Evolutionary conservation across 1,139 yeast genomes (phyloP), one percentile per base, ranked within the genome.

Genomic region (Protomyces lactucae-debilis): DNA sequence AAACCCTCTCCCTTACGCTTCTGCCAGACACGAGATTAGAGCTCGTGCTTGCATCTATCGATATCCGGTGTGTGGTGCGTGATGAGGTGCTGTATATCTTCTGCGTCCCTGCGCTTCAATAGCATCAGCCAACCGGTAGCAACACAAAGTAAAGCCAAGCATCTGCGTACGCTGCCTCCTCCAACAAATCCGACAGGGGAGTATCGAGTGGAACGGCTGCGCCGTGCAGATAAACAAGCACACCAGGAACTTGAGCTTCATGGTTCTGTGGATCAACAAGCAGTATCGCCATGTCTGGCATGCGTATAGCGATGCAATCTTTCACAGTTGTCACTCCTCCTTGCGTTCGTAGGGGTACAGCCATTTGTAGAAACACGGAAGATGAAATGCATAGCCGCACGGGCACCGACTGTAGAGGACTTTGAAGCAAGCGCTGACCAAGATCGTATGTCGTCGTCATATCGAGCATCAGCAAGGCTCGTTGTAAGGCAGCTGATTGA

Each of bases 121-220:
- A 8, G 25, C 48, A 16, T 43, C 43, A 39, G 16, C 16, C 43
- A 39, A 39, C 14, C 8, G 8, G 16, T 39, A 16, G 23, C 43
- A 37, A 9, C 18, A 37, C 43, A 37, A 43, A 59, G 53, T 59
- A 59, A 18, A 59, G 56, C 63, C 63, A 59, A 3, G 53, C 63
- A n/a, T 59, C 63, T 48, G 43, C 52, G 43, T 52, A 52, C 23
- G 53, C 23, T 21, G 57, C 56, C 21, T 59, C 57, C 16, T 57
- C 43, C 9, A 59, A 52, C 9, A 59, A 18, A 1, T 52, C 52
- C 2, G 32, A 5, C 36, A 59, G 4, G 10, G n/a, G 2, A 18
- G 52, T 10, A 23, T 23, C 25, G 52, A 55, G 52, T 3, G 46
- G 35, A 6, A 59, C 35, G 8, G 37, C 43, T 36, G 45, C 53